Conservation (phyloP, 495 filamentous ascomycete species). For the Hyphodiscus hymeniophilus region DNA sequence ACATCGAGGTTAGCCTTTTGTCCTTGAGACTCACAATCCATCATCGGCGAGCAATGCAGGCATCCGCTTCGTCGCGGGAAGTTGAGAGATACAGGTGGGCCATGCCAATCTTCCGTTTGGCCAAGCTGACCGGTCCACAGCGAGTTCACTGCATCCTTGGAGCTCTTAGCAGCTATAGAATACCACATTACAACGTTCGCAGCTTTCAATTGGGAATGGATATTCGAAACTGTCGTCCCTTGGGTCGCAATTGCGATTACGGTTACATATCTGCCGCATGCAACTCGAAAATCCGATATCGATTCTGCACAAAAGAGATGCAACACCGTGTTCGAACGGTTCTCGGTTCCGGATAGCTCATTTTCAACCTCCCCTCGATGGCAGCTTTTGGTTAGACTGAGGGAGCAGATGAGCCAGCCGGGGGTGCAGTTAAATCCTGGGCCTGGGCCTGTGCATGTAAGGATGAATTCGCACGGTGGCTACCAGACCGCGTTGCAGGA, state of each 20-base stretch:
- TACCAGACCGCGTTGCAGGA: neutral
- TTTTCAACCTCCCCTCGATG: conserved; percentile 7
- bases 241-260: conserved; percentile 12
- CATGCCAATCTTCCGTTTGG: neutral
- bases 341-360: neutral
- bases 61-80: neutral
- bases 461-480: too few species aligned
- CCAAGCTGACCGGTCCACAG: conserved; percentile 1
- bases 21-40: conserved; percentile 3
- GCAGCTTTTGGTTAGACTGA: conserved; percentile 6
- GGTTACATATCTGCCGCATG: conserved; percentile 5
- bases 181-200: conserved; percentile 3
- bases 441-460: too few species aligned
- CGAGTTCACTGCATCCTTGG: conserved; percentile 8
- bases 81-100: conserved; percentile 4
- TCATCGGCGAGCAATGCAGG: neutral
- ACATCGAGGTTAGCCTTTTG: conserved; percentile 1
- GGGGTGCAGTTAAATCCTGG: neutral
- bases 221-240: conserved; percentile 11
- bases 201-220: conserved; percentile 15
- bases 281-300: conserved; percentile 2
- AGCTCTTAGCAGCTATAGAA: conserved; percentile 11
- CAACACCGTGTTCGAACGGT: conserved; percentile 5
- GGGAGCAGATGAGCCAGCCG: neutral
- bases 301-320: conserved; percentile 13